Conservation (phyloP, 2,329 filamentous ascomycete species). For the Teratosphaeriaceae sp. region DNA sequence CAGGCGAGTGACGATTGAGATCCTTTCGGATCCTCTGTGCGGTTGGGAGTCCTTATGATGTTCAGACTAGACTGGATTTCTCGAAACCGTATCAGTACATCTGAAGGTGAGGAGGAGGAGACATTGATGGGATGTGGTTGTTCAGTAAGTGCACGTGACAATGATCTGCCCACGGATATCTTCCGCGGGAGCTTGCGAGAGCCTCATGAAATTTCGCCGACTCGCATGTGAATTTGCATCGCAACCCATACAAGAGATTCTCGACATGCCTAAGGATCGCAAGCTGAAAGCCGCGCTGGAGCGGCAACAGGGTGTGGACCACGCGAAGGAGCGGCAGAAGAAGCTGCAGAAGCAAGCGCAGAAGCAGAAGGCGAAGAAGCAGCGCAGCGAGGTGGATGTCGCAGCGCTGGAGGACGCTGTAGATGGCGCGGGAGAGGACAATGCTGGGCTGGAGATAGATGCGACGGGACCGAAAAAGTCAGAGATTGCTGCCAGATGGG, state of each 20-base stretch:
- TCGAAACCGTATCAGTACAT: background rate
- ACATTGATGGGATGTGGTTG: background rate
- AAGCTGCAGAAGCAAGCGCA: slow-evolving; percentile 48
- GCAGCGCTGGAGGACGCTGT: slow-evolving; percentile 20
- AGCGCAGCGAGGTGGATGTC: slow-evolving; percentile 24
- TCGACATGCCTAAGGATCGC: slow-evolving; percentile 43
- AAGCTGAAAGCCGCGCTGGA: slow-evolving; percentile 55
- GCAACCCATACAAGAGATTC: background rate
- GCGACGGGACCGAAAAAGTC: slow-evolving; percentile 13
- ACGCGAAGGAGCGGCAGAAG: slow-evolving; percentile 60
- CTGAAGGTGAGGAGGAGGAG: background rate
- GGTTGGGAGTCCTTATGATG: too few relatives aligned
- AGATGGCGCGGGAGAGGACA: slow-evolving; percentile 23
- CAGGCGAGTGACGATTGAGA: background rate
- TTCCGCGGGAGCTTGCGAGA: background rate
- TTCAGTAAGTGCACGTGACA: background rate
- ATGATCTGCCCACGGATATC: too few relatives aligned
- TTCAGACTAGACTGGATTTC: too few relatives aligned
- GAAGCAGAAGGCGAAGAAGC: slow-evolving; percentile 38
- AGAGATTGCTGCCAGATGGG: slow-evolving; percentile 23
- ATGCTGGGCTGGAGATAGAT: slow-evolving; percentile 13
- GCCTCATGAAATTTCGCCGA: background rate
- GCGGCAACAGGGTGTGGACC: slow-evolving; percentile 56
- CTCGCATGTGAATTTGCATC: background rate
- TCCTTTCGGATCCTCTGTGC: background rate